phyloP scores from a whole-genome alignment of 139 green algal species.

The Chlamydomonas sp. region DNA sequence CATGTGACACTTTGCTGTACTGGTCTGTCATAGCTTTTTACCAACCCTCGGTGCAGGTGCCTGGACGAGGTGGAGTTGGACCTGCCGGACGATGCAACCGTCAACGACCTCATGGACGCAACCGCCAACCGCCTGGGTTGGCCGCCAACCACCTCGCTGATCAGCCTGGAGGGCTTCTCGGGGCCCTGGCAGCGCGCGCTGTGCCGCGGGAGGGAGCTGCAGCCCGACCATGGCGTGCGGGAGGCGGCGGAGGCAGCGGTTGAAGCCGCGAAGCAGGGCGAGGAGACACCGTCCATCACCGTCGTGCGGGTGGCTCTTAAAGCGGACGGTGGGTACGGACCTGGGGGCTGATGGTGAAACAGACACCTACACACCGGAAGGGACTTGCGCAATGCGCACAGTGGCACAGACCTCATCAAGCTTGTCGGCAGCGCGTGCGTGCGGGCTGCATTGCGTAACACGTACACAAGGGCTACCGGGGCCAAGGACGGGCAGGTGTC shows the following conservation, averaged over 20 bases:
- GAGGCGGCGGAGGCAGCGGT: neutral
- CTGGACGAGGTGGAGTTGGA: slow-evolving; percentile 7
- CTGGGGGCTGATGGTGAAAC: neutral
- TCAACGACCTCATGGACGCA: slow-evolving; percentile 28
- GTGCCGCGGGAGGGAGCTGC: slow-evolving; percentile 19
- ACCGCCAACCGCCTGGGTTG: slow-evolving; percentile 45
- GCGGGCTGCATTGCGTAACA: too few relatives aligned
- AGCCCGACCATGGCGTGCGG: neutral
- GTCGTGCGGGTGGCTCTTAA: slow-evolving; percentile 39
- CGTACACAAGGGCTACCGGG: too few relatives aligned
- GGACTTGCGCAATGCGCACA: neutral
- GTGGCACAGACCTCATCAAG: too few relatives aligned
- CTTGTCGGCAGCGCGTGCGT: too few relatives aligned
- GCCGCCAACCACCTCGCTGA: slow-evolving; percentile 50
- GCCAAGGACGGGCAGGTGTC: too few relatives aligned
- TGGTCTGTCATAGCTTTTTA: neutral
- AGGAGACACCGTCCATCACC: neutral
- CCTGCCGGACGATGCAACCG: slow-evolving; percentile 9
- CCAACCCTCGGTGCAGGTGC: neutral
- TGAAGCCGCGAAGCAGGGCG: neutral
- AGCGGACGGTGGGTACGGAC: slow-evolving; percentile 35
- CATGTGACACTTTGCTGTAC: neutral
- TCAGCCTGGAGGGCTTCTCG: slow-evolving; percentile 70
- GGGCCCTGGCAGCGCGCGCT: slow-evolving; percentile 65
- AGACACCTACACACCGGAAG: neutral